Percentiles rank a stretch among this genome's conserved stretches.
These are phyloP conservation scores for Fragaria iinumae DNA, from an alignment of 306 rosid genomes.

Conservation along the genomic window DNA sequence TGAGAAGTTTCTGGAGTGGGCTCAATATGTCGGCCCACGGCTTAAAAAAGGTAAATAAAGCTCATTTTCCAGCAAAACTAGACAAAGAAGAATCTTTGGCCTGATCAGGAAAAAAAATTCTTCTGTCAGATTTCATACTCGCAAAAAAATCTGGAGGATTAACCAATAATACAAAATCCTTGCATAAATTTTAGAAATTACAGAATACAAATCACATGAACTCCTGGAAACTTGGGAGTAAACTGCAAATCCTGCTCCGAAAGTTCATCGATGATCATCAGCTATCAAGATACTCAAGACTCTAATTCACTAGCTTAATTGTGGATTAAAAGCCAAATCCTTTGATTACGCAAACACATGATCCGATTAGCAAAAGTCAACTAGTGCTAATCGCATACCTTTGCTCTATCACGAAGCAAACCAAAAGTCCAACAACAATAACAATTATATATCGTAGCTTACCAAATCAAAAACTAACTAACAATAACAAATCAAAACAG, in stretches of 20 bases:
- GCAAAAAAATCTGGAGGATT: background rate
- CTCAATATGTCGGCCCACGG: background rate
- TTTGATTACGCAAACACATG: background rate
- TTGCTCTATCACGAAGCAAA: slow-evolving; percentile 14
- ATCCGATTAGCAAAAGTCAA: background rate
- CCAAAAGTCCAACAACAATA: background rate
- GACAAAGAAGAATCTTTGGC: background rate
- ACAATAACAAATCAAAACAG: background rate
- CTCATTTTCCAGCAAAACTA: background rate
- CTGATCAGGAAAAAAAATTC: background rate
- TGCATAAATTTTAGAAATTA: background rate
- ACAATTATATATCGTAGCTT: background rate
- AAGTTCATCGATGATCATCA: background rate
- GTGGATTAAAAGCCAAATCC: background rate
- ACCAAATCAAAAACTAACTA: background rate
- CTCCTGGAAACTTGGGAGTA: background rate
- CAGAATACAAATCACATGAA: background rate
- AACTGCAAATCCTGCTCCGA: background rate
- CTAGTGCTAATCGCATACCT: background rate
- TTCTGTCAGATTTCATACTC: background rate
- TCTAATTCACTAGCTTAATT: background rate
- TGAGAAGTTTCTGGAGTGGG: background rate
- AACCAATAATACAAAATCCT: background rate
- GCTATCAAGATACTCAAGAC: background rate
- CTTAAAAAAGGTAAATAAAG: background rate